Base-by-base conservation (phyloP, 345 rosid genomes). In the Dipteronia sinensis region DNA sequence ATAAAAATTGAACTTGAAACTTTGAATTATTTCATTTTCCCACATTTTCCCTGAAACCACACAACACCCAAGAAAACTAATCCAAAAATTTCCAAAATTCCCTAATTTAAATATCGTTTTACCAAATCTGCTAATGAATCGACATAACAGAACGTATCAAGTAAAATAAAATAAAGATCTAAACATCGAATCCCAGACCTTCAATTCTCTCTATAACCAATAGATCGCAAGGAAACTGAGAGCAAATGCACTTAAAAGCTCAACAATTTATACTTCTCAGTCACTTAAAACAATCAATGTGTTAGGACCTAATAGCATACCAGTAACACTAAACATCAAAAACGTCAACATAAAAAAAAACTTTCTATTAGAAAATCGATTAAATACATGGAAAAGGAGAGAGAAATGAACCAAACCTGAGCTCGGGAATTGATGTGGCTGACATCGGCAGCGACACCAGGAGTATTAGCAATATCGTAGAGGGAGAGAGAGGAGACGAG, bases 391-490 rank as follows among this genome's bases (percentile, higher is more conserved):
- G 2, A 23, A 3, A 10, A 11, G 31, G 11, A 62, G 0, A 31
- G 23, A 17, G 23, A 29, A 27, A 17, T 20, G 17, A 3, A 12
- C 4, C 0, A 5, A 85, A 85, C 79, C 83, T 66, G 78, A 12
- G 83, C 72, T 13, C 56, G 67, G 58, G 88, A 78, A 65, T 82
- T 80, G 75, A 85, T 77, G 84, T 83, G 88, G 79, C 88, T 44
- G 78, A 83, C 79, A 51, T 85, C 86, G 4, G 87, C 86, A 11
- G 84, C 86, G 65, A 85, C 84, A 9, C 88, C 86, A 11, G 84
- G 86, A 25, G 88, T 82, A 20, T 80, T 78, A 64, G 82, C 82
- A 47, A 82, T 78, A 65, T 82, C 88, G 67, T 82, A 82, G 51
- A 84, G 84, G 6, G 84, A 61, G 78, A 80, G 88, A 20, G 40